phyloP scores from a whole-genome alignment of 257 asterid species.

The Solanum lycopersicoides region DNA sequence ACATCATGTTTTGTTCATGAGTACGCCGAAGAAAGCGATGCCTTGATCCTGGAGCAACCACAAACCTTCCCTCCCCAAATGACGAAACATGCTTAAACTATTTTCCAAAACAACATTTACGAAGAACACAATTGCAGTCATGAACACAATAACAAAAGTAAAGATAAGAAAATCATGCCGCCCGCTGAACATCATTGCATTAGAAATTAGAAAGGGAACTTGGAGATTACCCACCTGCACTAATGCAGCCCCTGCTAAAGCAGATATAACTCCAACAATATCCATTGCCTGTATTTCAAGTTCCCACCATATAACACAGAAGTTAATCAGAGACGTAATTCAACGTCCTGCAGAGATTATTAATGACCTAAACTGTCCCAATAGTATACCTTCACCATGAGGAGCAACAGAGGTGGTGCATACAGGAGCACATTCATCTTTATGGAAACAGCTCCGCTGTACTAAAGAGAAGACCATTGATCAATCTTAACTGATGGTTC shows the following conservation, averaged over 20 bases:
- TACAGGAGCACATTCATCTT: slow-evolving; percentile 93
- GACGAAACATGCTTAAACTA: not conserved
- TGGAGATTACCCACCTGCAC: slow-evolving; percentile 62
- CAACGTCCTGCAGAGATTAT: not conserved
- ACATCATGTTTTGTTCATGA: not conserved
- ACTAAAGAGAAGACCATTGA: slow-evolving; percentile 36
- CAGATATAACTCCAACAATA: slow-evolving; percentile 73
- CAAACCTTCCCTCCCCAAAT: not conserved
- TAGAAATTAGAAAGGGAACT: not conserved
- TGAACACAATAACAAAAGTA: not conserved
- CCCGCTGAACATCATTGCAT: not conserved
- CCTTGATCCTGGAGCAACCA: not conserved
- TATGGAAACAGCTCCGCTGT: slow-evolving; percentile 91
- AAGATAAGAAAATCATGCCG: not conserved
- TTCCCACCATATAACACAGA: slow-evolving; percentile 3
- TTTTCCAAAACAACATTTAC: not conserved
- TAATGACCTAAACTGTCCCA: not conserved
- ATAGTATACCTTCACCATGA: slow-evolving; percentile 63
- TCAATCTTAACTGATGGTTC: not conserved
- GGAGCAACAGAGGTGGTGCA: slow-evolving; percentile 73
- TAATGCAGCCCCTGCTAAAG: slow-evolving; percentile 85
- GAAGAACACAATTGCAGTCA: not conserved
- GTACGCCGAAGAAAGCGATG: not conserved
- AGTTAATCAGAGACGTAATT: not conserved
- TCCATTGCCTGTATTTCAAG: slow-evolving; percentile 70